Evolutionary conservation across 306 rosid genomes (phyloP).

Genomic region (Crotalaria pallida): DNA sequence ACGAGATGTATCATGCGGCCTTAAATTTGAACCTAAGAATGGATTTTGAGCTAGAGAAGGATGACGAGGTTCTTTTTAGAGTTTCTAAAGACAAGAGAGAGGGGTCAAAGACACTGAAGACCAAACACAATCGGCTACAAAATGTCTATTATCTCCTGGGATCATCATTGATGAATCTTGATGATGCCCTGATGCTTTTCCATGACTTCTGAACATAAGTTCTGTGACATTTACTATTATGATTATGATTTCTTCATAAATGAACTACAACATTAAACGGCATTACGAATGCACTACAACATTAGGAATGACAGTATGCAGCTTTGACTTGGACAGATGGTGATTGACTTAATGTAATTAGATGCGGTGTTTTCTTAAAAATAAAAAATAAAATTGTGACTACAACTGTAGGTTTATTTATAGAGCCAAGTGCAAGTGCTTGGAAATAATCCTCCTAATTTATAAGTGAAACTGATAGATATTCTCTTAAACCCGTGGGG

Average conservation of each 20-base stretch:
- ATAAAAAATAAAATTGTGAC: no score
- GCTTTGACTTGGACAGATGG: no score
- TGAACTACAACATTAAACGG: no score
- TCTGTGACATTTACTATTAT: no score
- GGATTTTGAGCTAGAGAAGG: conserved; percentile 54
- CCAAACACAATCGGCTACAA: conserved; percentile 30
- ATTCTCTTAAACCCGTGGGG: neutral
- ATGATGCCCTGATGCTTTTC: conserved; percentile 87
- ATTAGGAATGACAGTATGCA: no score
- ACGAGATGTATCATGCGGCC: conserved; percentile 87
- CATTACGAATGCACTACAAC: no score
- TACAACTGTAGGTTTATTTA: no score
- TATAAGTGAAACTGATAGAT: conserved; percentile 11
- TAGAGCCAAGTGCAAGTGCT: no score
- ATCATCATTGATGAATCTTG: conserved; percentile 67
- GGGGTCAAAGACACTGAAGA: conserved; percentile 36
- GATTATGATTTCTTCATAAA: no score
- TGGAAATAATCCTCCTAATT: no score
- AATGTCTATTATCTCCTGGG: conserved; percentile 36
- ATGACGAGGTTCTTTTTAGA: conserved; percentile 56
- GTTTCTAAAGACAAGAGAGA: conserved; percentile 34
- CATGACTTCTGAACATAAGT: conserved; percentile 64
- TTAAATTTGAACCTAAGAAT: conserved; percentile 63
- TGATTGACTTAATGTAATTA: no score
- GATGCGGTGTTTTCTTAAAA: no score